These are phyloP conservation scores for Scheffersomyces illinoinensis DNA, from an alignment of 1,139 yeast genomes.

Conservation along the genomic window DNA sequence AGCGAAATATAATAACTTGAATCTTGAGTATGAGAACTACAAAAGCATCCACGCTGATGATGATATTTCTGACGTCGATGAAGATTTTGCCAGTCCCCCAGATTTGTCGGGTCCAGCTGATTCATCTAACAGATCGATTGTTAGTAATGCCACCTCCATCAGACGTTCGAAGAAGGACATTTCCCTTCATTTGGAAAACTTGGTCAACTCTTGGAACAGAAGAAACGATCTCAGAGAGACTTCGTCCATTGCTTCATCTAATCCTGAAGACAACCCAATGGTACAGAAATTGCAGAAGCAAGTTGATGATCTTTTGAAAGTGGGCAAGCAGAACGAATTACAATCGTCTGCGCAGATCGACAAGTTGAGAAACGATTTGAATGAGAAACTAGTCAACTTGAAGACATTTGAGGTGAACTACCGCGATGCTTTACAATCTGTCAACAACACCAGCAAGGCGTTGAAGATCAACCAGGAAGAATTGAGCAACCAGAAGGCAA, in stretches of 20 bases:
- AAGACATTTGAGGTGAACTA: conserved; percentile 56
- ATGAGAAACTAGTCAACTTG: conserved; percentile 30
- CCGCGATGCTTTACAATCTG: conserved; percentile 68
- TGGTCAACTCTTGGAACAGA: conserved; percentile 39
- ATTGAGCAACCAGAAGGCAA: conserved; percentile 56
- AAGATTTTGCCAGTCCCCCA: conserved; percentile 14
- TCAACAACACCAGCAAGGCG: conserved; percentile 75
- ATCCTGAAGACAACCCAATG: conserved; percentile 22
- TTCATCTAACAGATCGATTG: conserved; percentile 24
- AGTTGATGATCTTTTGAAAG: conserved; percentile 44
- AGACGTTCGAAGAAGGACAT: conserved; percentile 34
- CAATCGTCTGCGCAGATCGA: conserved; percentile 33
- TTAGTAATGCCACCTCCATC: conserved; percentile 22
- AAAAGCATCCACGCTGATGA: conserved; percentile 39
- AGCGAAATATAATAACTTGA: conserved; percentile 43
- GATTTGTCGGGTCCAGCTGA: conserved; percentile 12
- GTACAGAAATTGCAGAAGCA: conserved; percentile 47
- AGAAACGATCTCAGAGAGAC: conserved; percentile 10
- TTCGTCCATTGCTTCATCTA: conserved; percentile 1
- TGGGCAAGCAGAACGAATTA: conserved; percentile 40
- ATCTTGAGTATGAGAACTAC: conserved; percentile 46
- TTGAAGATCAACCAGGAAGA: conserved; percentile 74
- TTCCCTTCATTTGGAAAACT: conserved; percentile 40
- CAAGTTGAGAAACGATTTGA: conserved; percentile 38
- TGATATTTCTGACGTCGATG: conserved; percentile 28